Evolutionary conservation across 2,329 filamentous ascomycete genomes (phyloP).

Genomic region (Cadophora gregata): DNA sequence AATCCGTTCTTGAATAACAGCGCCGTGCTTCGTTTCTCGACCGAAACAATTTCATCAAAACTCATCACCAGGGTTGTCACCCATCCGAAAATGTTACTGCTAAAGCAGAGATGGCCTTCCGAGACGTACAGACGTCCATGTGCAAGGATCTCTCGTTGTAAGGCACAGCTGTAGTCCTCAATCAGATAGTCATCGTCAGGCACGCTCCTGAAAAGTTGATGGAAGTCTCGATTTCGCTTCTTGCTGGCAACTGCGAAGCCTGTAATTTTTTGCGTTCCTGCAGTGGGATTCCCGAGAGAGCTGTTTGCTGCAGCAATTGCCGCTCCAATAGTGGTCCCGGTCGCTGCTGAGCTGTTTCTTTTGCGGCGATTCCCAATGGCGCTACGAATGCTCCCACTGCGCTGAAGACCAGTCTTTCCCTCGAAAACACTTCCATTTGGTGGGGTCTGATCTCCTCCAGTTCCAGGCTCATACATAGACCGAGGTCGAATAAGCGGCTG

Average conservation of each 20-base stretch:
- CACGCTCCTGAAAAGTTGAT: slow-evolving; percentile 91
- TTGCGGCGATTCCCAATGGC: slow-evolving; percentile 67
- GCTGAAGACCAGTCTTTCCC: slow-evolving; percentile 56
- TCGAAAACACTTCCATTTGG: slow-evolving; percentile 70
- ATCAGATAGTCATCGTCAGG: slow-evolving; percentile 98
- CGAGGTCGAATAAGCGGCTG: slow-evolving; percentile 47
- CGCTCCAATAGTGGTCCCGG: slow-evolving; percentile 66
- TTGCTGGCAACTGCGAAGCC: slow-evolving; percentile 97
- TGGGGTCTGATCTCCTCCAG: slow-evolving; percentile 66
- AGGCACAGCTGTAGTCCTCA: slow-evolving; percentile 95
- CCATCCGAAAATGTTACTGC: slow-evolving; percentile 98
- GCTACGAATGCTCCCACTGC: slow-evolving; percentile 72
- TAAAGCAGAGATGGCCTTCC: slow-evolving; percentile 97
- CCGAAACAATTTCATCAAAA: slow-evolving; percentile 95
- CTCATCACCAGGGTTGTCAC: slow-evolving; percentile 96
- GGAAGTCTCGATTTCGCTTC: slow-evolving; percentile 95
- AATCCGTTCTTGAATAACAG: slow-evolving; percentile 97
- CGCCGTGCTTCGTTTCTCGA: slow-evolving; percentile 96
- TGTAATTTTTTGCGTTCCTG: slow-evolving; percentile 76
- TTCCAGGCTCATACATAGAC: slow-evolving; percentile 57
- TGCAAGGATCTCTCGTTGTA: slow-evolving; percentile 93
- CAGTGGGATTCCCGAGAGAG: slow-evolving; percentile 68
- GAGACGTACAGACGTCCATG: slow-evolving; percentile 95
- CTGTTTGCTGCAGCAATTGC: slow-evolving; percentile 73
- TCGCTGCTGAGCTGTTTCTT: slow-evolving; percentile 79